These are phyloP conservation scores for Plasmodium inui DNA, from an alignment of 169 alveolate genomes.

Conservation along the genomic window DNA sequence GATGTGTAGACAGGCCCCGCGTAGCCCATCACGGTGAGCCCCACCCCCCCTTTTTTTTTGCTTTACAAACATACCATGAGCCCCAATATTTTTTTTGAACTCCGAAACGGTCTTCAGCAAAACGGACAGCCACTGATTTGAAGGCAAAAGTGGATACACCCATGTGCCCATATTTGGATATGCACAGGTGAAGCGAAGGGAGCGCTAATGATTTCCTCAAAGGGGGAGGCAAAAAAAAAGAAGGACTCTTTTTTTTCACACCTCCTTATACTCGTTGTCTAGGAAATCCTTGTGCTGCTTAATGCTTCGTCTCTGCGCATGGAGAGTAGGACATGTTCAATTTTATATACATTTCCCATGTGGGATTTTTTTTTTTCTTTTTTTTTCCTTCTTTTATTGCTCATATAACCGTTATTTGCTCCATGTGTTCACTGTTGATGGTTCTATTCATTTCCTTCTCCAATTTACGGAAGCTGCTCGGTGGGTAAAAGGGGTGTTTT, in stretches of 20 bases:
- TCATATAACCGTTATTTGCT: constrained; percentile 25
- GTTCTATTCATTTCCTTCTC: constrained; percentile 46
- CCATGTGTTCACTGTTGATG: constrained; percentile 45
- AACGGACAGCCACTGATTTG: constrained; percentile 35
- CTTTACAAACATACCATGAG: constrained; percentile 34
- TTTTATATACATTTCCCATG: background rate
- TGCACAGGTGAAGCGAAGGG: background rate
- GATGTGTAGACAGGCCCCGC: background rate
- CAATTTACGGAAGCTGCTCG: constrained; percentile 39
- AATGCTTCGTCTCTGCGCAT: constrained; percentile 50
- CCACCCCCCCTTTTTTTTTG: background rate
- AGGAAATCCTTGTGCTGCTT: constrained; percentile 66
- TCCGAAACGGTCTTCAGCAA: constrained; percentile 61
- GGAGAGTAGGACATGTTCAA: background rate
- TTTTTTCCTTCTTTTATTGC: background rate
- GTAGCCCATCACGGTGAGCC: background rate
- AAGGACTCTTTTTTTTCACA: background rate
- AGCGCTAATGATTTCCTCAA: background rate
- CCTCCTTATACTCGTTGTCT: constrained; percentile 69
- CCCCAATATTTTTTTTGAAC: constrained; percentile 45
- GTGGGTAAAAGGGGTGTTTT: background rate
- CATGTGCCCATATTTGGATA: background rate
- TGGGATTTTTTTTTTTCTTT: background rate
- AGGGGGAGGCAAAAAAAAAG: background rate
- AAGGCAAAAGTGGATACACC: background rate